phyloP scores from a whole-genome alignment of 371 early-diverging fungal species.

The Thermomucor indicae-seudaticae region DNA sequence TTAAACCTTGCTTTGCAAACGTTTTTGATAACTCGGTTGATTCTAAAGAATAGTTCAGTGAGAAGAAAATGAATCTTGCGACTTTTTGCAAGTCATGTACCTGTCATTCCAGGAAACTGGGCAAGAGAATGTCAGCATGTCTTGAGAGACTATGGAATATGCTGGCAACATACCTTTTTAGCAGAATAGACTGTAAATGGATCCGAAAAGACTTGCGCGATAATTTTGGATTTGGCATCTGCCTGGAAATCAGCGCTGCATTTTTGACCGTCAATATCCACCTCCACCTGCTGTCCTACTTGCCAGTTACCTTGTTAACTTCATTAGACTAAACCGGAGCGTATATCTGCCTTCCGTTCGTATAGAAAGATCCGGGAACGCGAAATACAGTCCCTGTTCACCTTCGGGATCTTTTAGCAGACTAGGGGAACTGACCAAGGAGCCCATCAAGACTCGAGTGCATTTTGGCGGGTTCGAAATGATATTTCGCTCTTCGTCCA shows the following conservation, averaged over 20 bases:
- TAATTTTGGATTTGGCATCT: slow-evolving; percentile 50
- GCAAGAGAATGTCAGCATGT: slow-evolving; percentile 1
- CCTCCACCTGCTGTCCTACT: neutral
- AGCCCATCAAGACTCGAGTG: slow-evolving; percentile 73
- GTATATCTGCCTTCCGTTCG: slow-evolving; percentile 85
- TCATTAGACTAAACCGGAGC: slow-evolving; percentile 66
- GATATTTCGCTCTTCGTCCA: slow-evolving; percentile 51
- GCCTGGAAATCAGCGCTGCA: slow-evolving; percentile 48
- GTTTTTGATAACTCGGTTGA: slow-evolving; percentile 84
- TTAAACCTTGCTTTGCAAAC: slow-evolving; percentile 90
- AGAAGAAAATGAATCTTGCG: neutral
- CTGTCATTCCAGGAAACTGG: slow-evolving; percentile 63
- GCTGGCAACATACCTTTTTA: slow-evolving; percentile 32
- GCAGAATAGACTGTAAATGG: slow-evolving; percentile 61
- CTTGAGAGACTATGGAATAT: neutral
- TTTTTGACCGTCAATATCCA: neutral
- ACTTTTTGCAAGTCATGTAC: slow-evolving; percentile 18
- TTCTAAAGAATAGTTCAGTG: slow-evolving; percentile 48
- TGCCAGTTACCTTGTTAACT: slow-evolving; percentile 36
- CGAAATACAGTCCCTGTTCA: slow-evolving; percentile 82
- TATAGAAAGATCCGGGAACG: slow-evolving; percentile 88
- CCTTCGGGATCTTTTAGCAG: slow-evolving; percentile 68
- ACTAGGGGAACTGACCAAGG: slow-evolving; percentile 77
- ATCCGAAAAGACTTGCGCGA: slow-evolving; percentile 55
- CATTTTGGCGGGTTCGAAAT: slow-evolving; percentile 61